These are phyloP conservation scores for Capsicum baccatum DNA, from an alignment of 257 asterid genomes.

Conservation along the genomic window DNA sequence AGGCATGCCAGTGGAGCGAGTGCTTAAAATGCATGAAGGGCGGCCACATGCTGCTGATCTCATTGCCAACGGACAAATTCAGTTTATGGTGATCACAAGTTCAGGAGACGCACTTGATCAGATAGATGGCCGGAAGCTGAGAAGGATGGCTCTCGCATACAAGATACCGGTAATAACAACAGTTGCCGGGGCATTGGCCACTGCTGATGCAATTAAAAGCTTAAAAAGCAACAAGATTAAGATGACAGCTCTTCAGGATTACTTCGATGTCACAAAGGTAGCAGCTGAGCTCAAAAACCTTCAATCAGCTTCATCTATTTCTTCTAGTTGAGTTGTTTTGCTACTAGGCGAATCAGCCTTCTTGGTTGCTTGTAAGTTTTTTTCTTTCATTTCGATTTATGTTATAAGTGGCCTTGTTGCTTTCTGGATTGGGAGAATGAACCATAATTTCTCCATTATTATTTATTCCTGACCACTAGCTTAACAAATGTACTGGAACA, in stretches of 20 bases:
- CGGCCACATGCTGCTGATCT: slow-evolving; percentile 91
- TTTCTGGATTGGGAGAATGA: slow-evolving; percentile 21
- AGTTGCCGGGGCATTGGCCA: slow-evolving; percentile 94
- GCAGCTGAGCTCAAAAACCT: slow-evolving; percentile 39
- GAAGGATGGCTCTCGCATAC: slow-evolving; percentile 94
- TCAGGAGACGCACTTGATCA: slow-evolving; percentile 84
- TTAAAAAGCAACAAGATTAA: slow-evolving; percentile 73
- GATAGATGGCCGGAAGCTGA: slow-evolving; percentile 83
- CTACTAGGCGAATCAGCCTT: slow-evolving; percentile 20
- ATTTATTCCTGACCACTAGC: slow-evolving; percentile 17
- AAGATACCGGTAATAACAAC: slow-evolving; percentile 97
- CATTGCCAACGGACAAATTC: slow-evolving; percentile 86
- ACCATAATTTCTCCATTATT: not conserved
- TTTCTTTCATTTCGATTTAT: not conserved
- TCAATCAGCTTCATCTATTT: slow-evolving; percentile 56
- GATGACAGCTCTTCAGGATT: slow-evolving; percentile 94
- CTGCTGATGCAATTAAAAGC: slow-evolving; percentile 93
- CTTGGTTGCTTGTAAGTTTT: slow-evolving; percentile 18
- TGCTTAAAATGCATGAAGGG: slow-evolving; percentile 95
- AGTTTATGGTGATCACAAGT: slow-evolving; percentile 93
- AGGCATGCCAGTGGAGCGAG: slow-evolving; percentile 76
- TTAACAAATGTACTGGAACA: slow-evolving; percentile 30
- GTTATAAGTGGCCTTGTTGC: not conserved
- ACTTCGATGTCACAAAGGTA: slow-evolving; percentile 51
- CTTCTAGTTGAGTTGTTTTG: slow-evolving; percentile 39